phyloP scores from a whole-genome alignment of 1,139 yeast genomes.

The Hanseniaspora gamundiae region DNA sequence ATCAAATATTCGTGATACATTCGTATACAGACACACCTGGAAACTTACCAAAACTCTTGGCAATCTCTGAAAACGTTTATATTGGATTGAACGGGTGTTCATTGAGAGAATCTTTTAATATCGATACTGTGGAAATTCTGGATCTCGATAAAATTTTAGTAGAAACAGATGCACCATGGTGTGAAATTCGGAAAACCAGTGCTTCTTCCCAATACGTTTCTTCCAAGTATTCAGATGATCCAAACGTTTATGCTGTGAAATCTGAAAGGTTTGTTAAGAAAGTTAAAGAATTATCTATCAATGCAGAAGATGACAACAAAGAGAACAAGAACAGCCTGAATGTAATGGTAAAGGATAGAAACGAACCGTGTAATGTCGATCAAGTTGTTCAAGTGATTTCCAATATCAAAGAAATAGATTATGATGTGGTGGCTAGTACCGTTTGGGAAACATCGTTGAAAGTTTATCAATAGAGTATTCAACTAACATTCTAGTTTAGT shows the following conservation, averaged over 20 bases:
- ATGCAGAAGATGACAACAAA: conserved; percentile 9
- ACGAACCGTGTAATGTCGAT: conserved; percentile 83
- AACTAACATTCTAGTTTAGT: background rate
- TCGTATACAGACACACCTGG: conserved; percentile 80
- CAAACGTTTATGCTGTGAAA: conserved; percentile 1
- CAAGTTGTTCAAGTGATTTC: conserved; percentile 73
- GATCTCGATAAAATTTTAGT: conserved; percentile 63
- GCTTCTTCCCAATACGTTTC: conserved; percentile 45
- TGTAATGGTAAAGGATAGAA: conserved; percentile 64
- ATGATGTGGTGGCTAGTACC: conserved; percentile 42
- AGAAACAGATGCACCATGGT: conserved; percentile 98
- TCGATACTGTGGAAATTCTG: conserved; percentile 49
- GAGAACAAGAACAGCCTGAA: conserved; percentile 1
- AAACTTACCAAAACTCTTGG: conserved; percentile 41
- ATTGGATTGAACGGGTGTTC: conserved; percentile 93
- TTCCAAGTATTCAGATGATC: background rate
- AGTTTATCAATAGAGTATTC: conserved; percentile 29
- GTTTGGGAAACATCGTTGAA: conserved; percentile 54
- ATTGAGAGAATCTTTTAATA: conserved; percentile 61
- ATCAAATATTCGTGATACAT: conserved; percentile 56
- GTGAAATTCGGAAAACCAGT: conserved; percentile 79
- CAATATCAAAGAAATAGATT: conserved; percentile 37
- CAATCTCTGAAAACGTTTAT: conserved; percentile 31
- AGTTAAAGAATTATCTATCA: conserved; percentile 10
- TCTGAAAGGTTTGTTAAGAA: conserved; percentile 3